A percentile compares a stretch with the other conserved stretches of the same genome.
phyloP scores from a whole-genome alignment of 2,329 filamentous ascomycete species.

The Sporothrix curviconia region DNA sequence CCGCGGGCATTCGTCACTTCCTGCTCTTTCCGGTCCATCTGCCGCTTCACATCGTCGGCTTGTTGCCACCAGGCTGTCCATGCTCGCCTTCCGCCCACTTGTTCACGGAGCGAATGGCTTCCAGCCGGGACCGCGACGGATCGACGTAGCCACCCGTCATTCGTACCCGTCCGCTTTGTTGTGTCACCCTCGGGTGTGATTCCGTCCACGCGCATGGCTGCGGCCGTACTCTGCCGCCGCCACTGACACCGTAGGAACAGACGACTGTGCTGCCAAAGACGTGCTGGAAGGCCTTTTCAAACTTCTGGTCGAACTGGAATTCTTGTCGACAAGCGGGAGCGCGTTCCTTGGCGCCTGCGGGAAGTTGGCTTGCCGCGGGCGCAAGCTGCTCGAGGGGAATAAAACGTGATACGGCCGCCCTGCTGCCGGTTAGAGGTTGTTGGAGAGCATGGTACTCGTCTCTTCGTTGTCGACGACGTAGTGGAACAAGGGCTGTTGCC shows the following conservation, averaged over 20 bases:
- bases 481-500: slow-evolving; percentile 89
- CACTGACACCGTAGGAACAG: slow-evolving; percentile 79
- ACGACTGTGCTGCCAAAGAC: slow-evolving; percentile 95
- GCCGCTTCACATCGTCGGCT: slow-evolving; percentile 57
- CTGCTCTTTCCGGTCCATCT: slow-evolving; percentile 76
- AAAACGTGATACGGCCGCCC: slow-evolving; percentile 83
- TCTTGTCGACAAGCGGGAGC: slow-evolving; percentile 76
- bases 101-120: slow-evolving; percentile 69
- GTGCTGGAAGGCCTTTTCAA: slow-evolving; percentile 82
- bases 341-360: slow-evolving; percentile 75
- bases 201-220: slow-evolving; percentile 82
- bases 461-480: slow-evolving; percentile 90
- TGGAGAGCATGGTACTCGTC: slow-evolving; percentile 75
- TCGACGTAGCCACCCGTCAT: slow-evolving; percentile 95
- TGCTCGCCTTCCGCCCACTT: slow-evolving; percentile 70
- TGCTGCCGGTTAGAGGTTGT: slow-evolving; percentile 71
- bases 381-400: slow-evolving; percentile 84
- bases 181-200: slow-evolving; percentile 94
- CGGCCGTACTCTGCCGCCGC: slow-evolving; percentile 88
- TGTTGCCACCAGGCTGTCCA: slow-evolving; percentile 60
- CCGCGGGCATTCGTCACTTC: slow-evolving; percentile 82
- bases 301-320: slow-evolving; percentile 70
- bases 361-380: slow-evolving; percentile 63
- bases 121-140: slow-evolving; percentile 75
- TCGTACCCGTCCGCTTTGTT: slow-evolving; percentile 88